Base-by-base conservation (phyloP, 257 asterid species). In the Osmanthus fragrans region DNA sequence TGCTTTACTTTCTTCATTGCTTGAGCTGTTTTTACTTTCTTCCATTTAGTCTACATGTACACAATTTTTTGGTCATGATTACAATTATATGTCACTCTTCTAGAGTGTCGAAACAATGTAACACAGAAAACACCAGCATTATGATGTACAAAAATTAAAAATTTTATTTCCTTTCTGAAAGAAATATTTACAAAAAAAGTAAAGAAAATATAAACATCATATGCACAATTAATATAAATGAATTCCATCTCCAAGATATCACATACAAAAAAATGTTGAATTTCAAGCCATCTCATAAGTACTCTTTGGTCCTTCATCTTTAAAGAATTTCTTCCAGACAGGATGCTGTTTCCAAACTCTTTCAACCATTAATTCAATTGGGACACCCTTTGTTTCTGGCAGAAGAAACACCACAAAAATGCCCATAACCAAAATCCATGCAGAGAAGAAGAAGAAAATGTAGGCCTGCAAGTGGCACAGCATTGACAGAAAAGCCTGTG, bases 381-480 rank as follows among this genome's bases (percentile, higher is more conserved):
- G 82, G 0, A 88, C 78, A 7, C 92, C 92, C 75, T 86, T 88
- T 0, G 92, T 88, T 80, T 86, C 92, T 0, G 90, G 92, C 75
- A 88, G 3, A 16, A 88, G 78, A 54, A 84, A 84, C 71, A 69
- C 1, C 3, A 81, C 90, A 12, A 88, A 88, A 32, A 86, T 0
- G 0, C 82, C 87, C 92, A 88, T 88, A 0, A 60, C 75, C 27
- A 84, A 4, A 30, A 88, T 85, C 92, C 92, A 88, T 0, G 75
- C 87, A 0, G 92, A 80, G 58, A 86, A 84, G 86, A 86, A 88
- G 88, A 86, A 88, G 87, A 86, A 86, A 54, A 86, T 82, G 29
- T 81, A 82, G 0, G 90, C 83, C 23, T 56, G 34, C 85, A 88
- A 78, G 72, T 84, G 81, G 56, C 92, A 88, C 81, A 88, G 1